Percentiles rank a stretch among this genome's conserved stretches.
Conservation (phyloP, 2,329 filamentous ascomycete species). For the Neospermospora avenae region DNA sequence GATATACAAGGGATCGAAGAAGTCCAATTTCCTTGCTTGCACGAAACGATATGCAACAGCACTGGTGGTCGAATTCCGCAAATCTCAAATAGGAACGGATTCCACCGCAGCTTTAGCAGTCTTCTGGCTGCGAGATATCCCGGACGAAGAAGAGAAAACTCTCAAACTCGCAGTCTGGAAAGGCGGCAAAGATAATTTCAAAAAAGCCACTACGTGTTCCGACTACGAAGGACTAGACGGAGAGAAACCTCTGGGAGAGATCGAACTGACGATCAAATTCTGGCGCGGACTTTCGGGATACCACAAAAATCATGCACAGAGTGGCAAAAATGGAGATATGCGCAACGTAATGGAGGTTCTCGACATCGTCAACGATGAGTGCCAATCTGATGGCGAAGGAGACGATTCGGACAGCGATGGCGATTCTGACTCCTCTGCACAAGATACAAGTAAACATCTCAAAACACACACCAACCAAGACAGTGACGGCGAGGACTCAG, state of each 20-base stretch:
- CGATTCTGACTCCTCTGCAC: not conserved
- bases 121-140: constrained; percentile 66
- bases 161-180: constrained; percentile 63
- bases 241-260: constrained; percentile 51
- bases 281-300: constrained; percentile 48
- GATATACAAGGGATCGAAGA: constrained; percentile 45
- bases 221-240: constrained; percentile 40
- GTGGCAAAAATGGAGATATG: constrained; percentile 50
- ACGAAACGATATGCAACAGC: constrained; percentile 58
- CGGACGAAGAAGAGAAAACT: constrained; percentile 61
- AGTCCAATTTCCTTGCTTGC: constrained; percentile 51
- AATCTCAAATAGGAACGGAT: constrained; percentile 50
- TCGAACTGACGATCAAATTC: constrained; percentile 56
- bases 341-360: constrained; percentile 61
- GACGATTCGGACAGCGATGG: constrained; percentile 4
- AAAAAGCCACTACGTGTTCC: constrained; percentile 48
- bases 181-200: constrained; percentile 48
- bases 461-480: constrained; percentile 22
- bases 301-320: constrained; percentile 51
- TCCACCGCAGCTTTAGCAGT: constrained; percentile 59
- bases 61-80: constrained; percentile 56
- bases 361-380: constrained; percentile 57
- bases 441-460: constrained; percentile 14
- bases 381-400: constrained; percentile 27
- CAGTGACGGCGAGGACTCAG: constrained; percentile 7